A percentile compares a stretch with the other conserved stretches of the same genome.
Conservation (phyloP, 306 rosid species). For the Erythrophleum fordii region DNA sequence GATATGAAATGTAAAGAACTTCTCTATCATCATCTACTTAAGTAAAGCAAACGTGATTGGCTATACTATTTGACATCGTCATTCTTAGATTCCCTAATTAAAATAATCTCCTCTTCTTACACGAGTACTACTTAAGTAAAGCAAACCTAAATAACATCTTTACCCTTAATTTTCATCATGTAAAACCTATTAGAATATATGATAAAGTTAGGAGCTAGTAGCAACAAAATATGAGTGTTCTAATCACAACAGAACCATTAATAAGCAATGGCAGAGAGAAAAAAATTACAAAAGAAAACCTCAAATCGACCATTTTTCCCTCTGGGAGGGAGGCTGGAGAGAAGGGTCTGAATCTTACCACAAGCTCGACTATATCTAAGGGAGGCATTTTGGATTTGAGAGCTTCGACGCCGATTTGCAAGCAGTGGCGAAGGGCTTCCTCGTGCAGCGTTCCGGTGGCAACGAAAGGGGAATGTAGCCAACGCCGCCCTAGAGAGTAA, state of each 20-base stretch:
- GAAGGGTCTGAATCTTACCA: conserved; percentile 33
- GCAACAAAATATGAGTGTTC: neutral
- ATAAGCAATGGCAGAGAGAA: neutral
- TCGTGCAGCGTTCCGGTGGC: conserved; percentile 70
- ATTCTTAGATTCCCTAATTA: neutral
- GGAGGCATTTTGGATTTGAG: conserved; percentile 60
- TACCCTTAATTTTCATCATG: no score
- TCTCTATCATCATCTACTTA: no score
- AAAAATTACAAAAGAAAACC: no score
- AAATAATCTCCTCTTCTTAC: neutral
- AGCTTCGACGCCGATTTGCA: conserved; percentile 75
- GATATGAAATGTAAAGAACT: no score
- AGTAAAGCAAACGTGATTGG: neutral
- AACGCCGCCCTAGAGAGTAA: conserved; percentile 93
- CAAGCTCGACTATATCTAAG: conserved; percentile 64
- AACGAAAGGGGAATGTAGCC: conserved; percentile 79
- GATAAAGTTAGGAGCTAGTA: neutral
- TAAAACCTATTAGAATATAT: neutral
- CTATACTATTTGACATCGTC: neutral
- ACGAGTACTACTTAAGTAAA: neutral
- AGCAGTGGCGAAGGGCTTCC: conserved; percentile 77
- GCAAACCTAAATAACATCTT: neutral
- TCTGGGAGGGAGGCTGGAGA: no score
- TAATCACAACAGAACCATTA: neutral
- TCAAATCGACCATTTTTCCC: no score